Evolutionary conservation across 2,329 filamentous ascomycete genomes (phyloP).

Genomic region (Hypoxylon sp.): DNA sequence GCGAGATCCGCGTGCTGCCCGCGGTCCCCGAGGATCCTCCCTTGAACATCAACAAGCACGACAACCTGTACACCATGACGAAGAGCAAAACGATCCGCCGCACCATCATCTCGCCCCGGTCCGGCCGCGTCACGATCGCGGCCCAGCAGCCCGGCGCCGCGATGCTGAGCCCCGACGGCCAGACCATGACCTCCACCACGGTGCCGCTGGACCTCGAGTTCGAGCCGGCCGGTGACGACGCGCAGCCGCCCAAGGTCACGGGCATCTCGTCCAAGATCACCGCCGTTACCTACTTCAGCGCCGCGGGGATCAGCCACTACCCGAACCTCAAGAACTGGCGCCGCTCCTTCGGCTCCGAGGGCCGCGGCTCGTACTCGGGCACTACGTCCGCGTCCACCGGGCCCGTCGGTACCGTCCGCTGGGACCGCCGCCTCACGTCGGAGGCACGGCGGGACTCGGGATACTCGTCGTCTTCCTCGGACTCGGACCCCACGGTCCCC

Average conservation of each 20-base stretch:
- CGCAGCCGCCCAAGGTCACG: slow-evolving; percentile 61
- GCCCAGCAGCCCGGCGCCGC: slow-evolving; percentile 61
- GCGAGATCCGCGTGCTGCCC: slow-evolving; percentile 66
- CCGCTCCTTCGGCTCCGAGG: slow-evolving; percentile 54
- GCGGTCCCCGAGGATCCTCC: slow-evolving; percentile 63
- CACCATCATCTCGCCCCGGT: slow-evolving; percentile 63
- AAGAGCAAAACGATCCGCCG: slow-evolving; percentile 66
- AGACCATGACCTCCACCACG: slow-evolving; percentile 56
- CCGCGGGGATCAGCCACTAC: slow-evolving; percentile 58
- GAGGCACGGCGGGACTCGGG: slow-evolving; percentile 63
- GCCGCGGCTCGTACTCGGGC: slow-evolving; percentile 60
- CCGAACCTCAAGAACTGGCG: slow-evolving; percentile 64
- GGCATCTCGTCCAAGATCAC: slow-evolving; percentile 63
- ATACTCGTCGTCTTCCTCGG: slow-evolving; percentile 55
- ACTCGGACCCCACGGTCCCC: slow-evolving; percentile 47
- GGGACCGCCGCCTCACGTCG: slow-evolving; percentile 55
- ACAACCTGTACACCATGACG: slow-evolving; percentile 62
- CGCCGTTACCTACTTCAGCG: slow-evolving; percentile 65
- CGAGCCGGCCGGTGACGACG: slow-evolving; percentile 57
- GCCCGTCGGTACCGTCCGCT: slow-evolving; percentile 53
- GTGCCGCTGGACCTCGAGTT: slow-evolving; percentile 62
- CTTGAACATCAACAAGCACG: slow-evolving; percentile 60
- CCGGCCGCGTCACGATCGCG: slow-evolving; percentile 61
- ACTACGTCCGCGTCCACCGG: slow-evolving; percentile 57
- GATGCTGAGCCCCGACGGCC: slow-evolving; percentile 64